Evolutionary conservation across 1,284 basidiomycete species (phyloP).

Genomic region (Apiotrichum sp.): DNA sequence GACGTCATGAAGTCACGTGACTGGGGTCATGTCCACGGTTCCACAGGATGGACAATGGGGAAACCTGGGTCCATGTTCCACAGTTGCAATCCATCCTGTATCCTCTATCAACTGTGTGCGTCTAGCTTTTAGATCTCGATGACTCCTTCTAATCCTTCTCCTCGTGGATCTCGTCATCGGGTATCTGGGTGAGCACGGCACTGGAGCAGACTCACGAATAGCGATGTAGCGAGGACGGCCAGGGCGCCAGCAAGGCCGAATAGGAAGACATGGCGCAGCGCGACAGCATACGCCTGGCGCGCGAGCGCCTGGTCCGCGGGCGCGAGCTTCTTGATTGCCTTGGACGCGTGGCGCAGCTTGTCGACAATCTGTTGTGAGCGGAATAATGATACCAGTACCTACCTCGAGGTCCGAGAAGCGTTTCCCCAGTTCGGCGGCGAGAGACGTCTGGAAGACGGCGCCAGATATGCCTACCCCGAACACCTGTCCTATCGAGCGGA

Average conservation of each 20-base stretch:
- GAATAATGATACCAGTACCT: neutral
- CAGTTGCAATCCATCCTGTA: no score
- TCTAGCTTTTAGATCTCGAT: no score
- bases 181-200: no score
- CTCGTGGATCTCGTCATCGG: no score
- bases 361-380: constrained; percentile 13
- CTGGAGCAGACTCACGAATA: constrained; percentile 7
- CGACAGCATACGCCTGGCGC: constrained; percentile 19
- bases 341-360: constrained; percentile 20
- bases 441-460: constrained; percentile 24
- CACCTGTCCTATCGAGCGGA: constrained; percentile 26
- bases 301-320: constrained; percentile 15
- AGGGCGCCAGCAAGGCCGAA: constrained; percentile 20
- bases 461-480: constrained; percentile 28
- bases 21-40: no score
- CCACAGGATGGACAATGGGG: no score
- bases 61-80: no score
- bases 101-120: no score
- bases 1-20: no score
- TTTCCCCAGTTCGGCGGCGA: constrained; percentile 13
- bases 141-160: no score
- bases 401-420: constrained; percentile 19
- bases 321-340: constrained; percentile 19
- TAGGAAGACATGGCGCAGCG: constrained; percentile 24
- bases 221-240: constrained; percentile 17